Percentiles rank a stretch among this genome's conserved stretches.
Evolutionary conservation across 768 basidiomycete species (phyloP).

Genomic region (Lentinula boryana): DNA sequence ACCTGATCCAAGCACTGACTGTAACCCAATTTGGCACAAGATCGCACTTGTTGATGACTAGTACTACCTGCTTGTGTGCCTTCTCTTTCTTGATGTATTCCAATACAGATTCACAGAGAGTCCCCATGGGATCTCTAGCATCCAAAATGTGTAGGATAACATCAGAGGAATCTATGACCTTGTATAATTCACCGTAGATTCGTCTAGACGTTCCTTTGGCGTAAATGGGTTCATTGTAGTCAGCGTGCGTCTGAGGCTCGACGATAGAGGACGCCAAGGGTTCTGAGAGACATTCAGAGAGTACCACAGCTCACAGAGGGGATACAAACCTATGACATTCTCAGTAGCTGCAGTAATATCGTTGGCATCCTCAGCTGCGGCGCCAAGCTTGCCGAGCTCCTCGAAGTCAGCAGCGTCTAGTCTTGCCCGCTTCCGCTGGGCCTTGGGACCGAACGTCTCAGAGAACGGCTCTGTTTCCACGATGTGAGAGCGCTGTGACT

Average conservation of each 20-base stretch:
- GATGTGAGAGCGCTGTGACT: conserved; percentile 74
- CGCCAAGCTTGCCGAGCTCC: conserved; percentile 69
- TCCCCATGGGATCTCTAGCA: conserved; percentile 92
- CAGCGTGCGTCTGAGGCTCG: conserved; percentile 63
- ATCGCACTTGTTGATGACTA: conserved; percentile 98
- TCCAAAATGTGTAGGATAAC: conserved; percentile 94
- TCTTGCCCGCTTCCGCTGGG: conserved; percentile 85
- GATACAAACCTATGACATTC: conserved; percentile 37
- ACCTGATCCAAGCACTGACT: conserved; percentile 40
- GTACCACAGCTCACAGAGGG: background rate
- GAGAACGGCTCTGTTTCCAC: conserved; percentile 93
- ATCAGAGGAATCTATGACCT: conserved; percentile 98
- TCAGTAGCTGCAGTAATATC: conserved; percentile 28
- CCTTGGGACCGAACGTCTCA: conserved; percentile 94
- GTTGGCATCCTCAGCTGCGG: conserved; percentile 44
- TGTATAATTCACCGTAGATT: conserved; percentile 98
- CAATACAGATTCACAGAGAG: conserved; percentile 89
- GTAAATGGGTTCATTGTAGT: conserved; percentile 86
- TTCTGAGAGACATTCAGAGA: conserved; percentile 23
- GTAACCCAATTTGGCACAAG: conserved; percentile 99
- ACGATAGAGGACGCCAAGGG: conserved; percentile 42
- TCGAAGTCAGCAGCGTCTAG: conserved; percentile 90
- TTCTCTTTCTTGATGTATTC: conserved; percentile 95
- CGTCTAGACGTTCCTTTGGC: conserved; percentile 92
- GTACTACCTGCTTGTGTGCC: conserved; percentile 93